Base-by-base conservation (phyloP, 1,284 basidiomycete genomes). In the Quambalaria eucalypti region DNA sequence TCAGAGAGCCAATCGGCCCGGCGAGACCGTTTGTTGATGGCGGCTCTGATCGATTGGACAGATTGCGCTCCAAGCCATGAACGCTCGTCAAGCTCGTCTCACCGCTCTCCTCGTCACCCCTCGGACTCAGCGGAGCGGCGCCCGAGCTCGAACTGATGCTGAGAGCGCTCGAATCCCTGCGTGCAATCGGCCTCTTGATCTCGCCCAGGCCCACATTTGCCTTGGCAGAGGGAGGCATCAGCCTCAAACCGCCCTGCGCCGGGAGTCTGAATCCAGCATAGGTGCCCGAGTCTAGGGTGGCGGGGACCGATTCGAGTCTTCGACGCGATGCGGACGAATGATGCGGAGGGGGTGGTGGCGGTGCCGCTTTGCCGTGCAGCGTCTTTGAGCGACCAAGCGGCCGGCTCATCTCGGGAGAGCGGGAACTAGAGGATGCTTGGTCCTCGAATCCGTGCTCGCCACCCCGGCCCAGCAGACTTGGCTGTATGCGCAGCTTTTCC, bases 321-420 rank as follows among this genome's bases (percentile, higher is more conserved):
- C 51, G 6, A 30, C 51, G 28, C 52, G 53, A 19, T 44, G 52
- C 38, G 47, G 3, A 47, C 42, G 28, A 48, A 38, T 16, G 21
- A 28, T n/a, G 25, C 48, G 28, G 57, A 53, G 59, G 26, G 51
- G 55, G 46, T 51, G 61, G 31, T 53, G 69, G 26, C 61, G 65
- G 30, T 52, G 59, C 14, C 55, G 52, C 2, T 28, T 52, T 52
- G 36, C 38, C 52, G 23, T 39, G 54, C 46, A 49, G 40, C 8
- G 69, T 71, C 54, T 71, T 71, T 28, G 59, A 60, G n/a, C 68
- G 60, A 7, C 61, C 66, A 14, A 69, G 53, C 4, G 65, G 67
- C 16, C 65, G 60, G 28, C 23, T 6, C 28, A 36, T 12, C 47
- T 57, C 57, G 23, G 40, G 30, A 19, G n/a, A 23, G n/a, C 8